Evolutionary conservation across 345 rosid genomes (phyloP).

Genomic region (Clarkia xantiana): DNA sequence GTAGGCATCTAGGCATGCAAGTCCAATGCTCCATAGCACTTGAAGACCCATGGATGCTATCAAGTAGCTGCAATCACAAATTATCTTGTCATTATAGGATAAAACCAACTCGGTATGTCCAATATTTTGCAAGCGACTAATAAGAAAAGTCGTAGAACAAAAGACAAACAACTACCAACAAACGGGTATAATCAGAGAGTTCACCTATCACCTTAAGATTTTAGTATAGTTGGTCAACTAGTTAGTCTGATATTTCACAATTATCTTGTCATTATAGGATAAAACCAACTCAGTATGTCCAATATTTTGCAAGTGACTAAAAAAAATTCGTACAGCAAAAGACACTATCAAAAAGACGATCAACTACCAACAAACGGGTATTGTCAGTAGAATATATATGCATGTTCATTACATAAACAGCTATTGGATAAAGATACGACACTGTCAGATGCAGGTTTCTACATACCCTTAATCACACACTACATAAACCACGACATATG

Average conservation of each 20-base stretch:
- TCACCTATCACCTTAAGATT: neutral
- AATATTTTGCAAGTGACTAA: neutral
- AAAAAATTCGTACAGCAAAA: neutral
- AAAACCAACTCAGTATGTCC: neutral
- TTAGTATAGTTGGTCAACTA: too few species aligned
- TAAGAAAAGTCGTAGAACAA: neutral
- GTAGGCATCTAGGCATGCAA: slow-evolving; percentile 43
- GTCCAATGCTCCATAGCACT: slow-evolving; percentile 71
- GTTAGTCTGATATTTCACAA: neutral
- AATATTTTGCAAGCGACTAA: neutral
- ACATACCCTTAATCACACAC: too few species aligned
- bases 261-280: neutral
- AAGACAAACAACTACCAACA: neutral
- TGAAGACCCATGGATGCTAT: slow-evolving; percentile 89
- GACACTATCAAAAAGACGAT: neutral
- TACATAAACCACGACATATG: too few species aligned
- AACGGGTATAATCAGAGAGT: neutral
- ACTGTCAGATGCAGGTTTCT: too few species aligned
- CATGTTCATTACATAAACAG: neutral
- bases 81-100: neutral
- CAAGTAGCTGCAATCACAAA: slow-evolving; percentile 33
- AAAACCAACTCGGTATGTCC: neutral
- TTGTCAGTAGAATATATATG: neutral
- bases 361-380: neutral
- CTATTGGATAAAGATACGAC: too few species aligned